Base-by-base conservation (phyloP, 257 asterid genomes). In the Cinchona pubescens region DNA sequence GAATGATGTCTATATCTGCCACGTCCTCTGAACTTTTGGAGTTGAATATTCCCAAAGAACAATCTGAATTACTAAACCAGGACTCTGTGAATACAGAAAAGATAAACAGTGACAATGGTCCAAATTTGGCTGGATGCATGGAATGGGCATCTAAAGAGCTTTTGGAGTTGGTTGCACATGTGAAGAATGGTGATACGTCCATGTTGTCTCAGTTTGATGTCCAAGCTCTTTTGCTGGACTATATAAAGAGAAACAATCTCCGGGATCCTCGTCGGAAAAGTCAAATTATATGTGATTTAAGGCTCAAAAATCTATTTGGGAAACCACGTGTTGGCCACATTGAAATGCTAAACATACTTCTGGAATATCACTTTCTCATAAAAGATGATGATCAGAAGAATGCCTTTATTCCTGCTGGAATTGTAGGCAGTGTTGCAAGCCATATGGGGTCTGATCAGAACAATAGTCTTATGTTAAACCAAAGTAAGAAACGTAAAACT, bases 291-390 rank as follows among this genome's bases (percentile, higher is more conserved):
- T 93, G 98, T 56, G 98, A 93, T 78, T 67, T 61, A 34, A 90
- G 90, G 87, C 96, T 93, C 53, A 86, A 81, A 74, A 93, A 82
- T 80, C 77, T 93, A 55, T 93, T 93, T 77, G 89, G 98, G 62
- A 91, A 85, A 85, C 84, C 90, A 70, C 87, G 86, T 21, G 89
- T 93, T 69, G 92, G 91, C 69, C 96, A 88, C 77, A 79, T 81
- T 58, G 98, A 93, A 78, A 93, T 91, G 96, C 82, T 88, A 68
- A 88, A 90, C n/a, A n/a, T n/a, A 89, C 96, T 93, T 86, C 90
- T 93, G 13, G 92, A 90, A 72, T 87, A 53, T 84, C 98, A 93
- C 83, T 79, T 89, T 82, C 89, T 82, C 61, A 77, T 61, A 49
- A 85, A 85, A 83, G 94, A 88, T 79, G 90, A 84, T 64, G 55